A percentile compares a stretch with the other conserved stretches of the same genome.
Conservation (phyloP, 129 eudicot genomes). For the Pittosporum tobira region DNA sequence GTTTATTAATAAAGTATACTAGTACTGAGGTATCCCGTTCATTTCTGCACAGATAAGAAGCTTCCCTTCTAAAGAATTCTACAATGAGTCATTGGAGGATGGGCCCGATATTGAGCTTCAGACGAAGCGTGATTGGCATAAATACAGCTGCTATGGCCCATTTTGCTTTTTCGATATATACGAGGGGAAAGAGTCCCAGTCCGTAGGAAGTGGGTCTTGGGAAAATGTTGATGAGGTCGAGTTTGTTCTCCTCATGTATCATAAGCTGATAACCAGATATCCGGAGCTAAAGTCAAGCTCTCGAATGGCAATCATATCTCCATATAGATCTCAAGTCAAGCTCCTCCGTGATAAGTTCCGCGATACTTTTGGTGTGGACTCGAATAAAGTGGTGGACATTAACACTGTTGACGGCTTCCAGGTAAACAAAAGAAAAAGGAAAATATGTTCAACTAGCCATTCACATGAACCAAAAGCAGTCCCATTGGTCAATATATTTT, state of each 20-base stretch:
- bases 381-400: conserved; percentile 79
- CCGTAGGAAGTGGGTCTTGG: conserved; percentile 66
- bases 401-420: conserved; percentile 97
- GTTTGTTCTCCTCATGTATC: conserved; percentile 70
- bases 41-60: conserved; percentile 54
- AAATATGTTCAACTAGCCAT: not conserved
- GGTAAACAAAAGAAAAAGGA: conserved; percentile 25
- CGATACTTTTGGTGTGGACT: conserved; percentile 62
- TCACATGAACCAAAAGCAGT: not conserved
- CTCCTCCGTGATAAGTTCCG: conserved; percentile 48
- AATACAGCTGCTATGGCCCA: conserved; percentile 80
- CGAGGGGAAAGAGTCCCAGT: conserved; percentile 68
- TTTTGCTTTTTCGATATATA: conserved; percentile 87
- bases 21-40: not conserved
- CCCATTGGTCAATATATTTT: no score
- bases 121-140: conserved; percentile 81
- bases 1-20: not conserved
- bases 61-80: conserved; percentile 86
- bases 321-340: conserved; percentile 76
- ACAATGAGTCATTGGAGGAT: conserved; percentile 68
- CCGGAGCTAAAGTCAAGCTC: conserved; percentile 86
- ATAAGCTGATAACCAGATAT: conserved; percentile 49
- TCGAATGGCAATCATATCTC: conserved; percentile 77
- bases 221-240: conserved; percentile 83
- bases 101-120: conserved; percentile 60